Conservation (phyloP, 345 rosid species). For the Citrus cavaleriei region DNA sequence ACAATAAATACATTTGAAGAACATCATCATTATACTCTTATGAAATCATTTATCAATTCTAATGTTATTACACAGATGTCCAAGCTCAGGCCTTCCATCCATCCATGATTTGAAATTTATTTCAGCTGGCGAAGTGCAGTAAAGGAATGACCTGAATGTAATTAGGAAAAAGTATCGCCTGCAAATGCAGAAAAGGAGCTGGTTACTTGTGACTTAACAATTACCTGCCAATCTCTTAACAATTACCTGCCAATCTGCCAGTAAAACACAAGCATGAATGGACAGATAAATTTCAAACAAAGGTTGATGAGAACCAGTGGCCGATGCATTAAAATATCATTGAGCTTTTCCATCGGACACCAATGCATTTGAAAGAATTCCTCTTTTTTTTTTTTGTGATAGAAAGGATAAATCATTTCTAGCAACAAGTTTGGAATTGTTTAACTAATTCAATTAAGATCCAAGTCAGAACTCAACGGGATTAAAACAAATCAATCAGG, state of each 20-base stretch:
- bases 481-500: neutral
- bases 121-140: slow-evolving; percentile 55
- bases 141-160: slow-evolving; percentile 85
- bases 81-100: slow-evolving; percentile 87
- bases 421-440: neutral
- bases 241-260: neutral
- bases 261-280: neutral
- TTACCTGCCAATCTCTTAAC: neutral
- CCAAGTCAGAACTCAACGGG: neutral
- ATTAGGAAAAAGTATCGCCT: slow-evolving; percentile 91
- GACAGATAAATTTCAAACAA: neutral
- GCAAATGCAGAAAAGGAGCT: slow-evolving; percentile 18
- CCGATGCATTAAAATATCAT: too few relatives aligned
- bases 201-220: neutral
- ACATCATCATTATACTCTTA: neutral
- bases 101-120: slow-evolving; percentile 68
- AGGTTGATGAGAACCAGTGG: neutral
- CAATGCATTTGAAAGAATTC: neutral
- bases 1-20: slow-evolving; percentile 26
- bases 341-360: neutral
- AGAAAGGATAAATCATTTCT: neutral
- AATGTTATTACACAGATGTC: slow-evolving; percentile 82
- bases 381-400: too few relatives aligned
- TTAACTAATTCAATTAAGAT: neutral
- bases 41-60: slow-evolving; percentile 60